A percentile compares a stretch with the other conserved stretches of the same genome.
These are phyloP conservation scores for Yamadazyma tumulicola DNA, from an alignment of 805 yeast genomes.

Conservation along the genomic window DNA sequence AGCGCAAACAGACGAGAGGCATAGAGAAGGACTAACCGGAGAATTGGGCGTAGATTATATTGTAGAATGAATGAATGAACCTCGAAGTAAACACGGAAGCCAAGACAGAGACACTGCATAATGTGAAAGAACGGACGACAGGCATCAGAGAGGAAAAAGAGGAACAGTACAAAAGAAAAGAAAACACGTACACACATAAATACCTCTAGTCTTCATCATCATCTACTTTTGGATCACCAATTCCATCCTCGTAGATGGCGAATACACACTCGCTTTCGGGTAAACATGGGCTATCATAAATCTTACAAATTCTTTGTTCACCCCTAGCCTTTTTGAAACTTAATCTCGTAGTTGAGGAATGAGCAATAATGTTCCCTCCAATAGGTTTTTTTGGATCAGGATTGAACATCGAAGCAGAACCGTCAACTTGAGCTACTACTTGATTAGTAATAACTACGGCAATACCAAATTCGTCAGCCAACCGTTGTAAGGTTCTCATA, in stretches of 20 bases:
- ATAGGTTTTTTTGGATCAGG: constrained; percentile 98
- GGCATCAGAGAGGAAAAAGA: too few species aligned
- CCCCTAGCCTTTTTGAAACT: constrained; percentile 88
- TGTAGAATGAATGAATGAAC: too few species aligned
- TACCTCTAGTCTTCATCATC: constrained; percentile 36
- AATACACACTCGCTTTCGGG: constrained; percentile 95
- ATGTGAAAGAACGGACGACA: too few species aligned
- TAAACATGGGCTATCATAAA: constrained; percentile 93
- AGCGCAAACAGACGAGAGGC: too few species aligned
- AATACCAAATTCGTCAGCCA: constrained; percentile 97
- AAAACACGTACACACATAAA: too few species aligned
- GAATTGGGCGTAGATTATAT: too few species aligned
- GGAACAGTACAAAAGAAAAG: too few species aligned
- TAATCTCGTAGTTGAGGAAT: constrained; percentile 90
- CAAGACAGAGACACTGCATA: too few species aligned
- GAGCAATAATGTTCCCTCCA: constrained; percentile 97
- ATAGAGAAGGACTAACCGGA: too few species aligned
- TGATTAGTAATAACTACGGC: constrained; percentile 92
- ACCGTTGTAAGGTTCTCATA: constrained; percentile 84
- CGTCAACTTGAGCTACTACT: constrained; percentile 97
- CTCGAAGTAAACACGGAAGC: too few species aligned
- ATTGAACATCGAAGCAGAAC: constrained; percentile 75
- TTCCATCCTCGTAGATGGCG: constrained; percentile 95
- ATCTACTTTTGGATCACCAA: constrained; percentile 90
- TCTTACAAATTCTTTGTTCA: constrained; percentile 89